Conservation (phyloP, 1,284 basidiomycete genomes). For the Leccinum ponderosum region DNA sequence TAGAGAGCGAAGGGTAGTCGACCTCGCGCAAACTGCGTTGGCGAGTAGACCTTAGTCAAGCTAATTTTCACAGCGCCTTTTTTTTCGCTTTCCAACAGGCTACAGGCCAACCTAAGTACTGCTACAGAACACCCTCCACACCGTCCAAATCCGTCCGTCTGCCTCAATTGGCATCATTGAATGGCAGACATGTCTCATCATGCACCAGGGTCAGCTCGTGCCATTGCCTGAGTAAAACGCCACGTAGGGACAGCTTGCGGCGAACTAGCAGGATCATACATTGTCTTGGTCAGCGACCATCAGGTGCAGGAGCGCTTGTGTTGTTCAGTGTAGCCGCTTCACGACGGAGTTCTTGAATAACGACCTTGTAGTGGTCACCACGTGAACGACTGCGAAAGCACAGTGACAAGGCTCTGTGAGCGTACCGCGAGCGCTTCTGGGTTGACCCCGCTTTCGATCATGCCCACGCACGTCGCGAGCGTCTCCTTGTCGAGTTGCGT, state of each 20-base stretch:
- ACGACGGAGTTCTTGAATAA: constrained; percentile 72
- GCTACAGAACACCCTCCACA: constrained; percentile 20
- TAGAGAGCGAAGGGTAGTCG: background rate
- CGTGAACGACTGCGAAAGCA: constrained; percentile 1
- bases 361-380: constrained; percentile 48
- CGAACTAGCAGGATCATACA: background rate
- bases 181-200: constrained; percentile 8
- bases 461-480: constrained; percentile 75
- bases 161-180: constrained; percentile 11
- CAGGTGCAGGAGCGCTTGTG: constrained; percentile 16
- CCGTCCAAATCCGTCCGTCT: constrained; percentile 22
- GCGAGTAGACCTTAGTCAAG: constrained; percentile 5
- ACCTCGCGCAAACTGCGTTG: background rate
- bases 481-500: constrained; percentile 83
- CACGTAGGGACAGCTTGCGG: background rate
- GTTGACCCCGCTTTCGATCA: constrained; percentile 86
- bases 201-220: background rate
- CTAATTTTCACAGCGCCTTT: constrained; percentile 16
- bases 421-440: constrained; percentile 83
- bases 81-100: constrained; percentile 1
- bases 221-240: constrained; percentile 5
- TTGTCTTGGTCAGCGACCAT: constrained; percentile 16
- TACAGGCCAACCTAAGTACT: constrained; percentile 2
- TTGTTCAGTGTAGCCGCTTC: constrained; percentile 48
- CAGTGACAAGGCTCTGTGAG: constrained; percentile 14